Conservation (phyloP, 2,329 filamentous ascomycete species). For the Fusarium phyllophilum region DNA sequence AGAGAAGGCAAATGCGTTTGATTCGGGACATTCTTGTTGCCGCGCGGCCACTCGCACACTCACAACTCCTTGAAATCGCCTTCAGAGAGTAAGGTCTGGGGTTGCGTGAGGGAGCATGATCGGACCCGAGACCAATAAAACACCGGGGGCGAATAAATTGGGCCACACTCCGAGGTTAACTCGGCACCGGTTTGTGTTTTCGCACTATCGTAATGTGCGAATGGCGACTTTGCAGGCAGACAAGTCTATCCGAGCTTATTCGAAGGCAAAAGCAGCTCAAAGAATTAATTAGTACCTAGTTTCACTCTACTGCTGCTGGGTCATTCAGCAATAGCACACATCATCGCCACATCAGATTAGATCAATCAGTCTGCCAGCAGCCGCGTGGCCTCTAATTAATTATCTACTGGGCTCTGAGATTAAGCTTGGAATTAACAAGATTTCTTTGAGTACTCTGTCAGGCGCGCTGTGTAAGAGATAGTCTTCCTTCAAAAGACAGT, state of each 20-base stretch:
- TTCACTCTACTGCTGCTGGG: conserved; percentile 23
- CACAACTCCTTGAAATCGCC: neutral
- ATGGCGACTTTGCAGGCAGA: neutral
- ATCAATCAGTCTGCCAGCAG: conserved; percentile 21
- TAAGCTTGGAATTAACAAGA: neutral
- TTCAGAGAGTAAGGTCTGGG: conserved; percentile 2
- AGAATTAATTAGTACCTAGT: neutral
- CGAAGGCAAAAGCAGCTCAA: conserved; percentile 4
- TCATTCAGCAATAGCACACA: conserved; percentile 16
- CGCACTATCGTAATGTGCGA: conserved; percentile 14
- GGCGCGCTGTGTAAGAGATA: neutral
- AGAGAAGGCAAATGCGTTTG: conserved; percentile 11
- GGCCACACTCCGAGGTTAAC: neutral
- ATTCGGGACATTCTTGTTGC: conserved; percentile 24
- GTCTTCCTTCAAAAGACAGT: too few relatives aligned
- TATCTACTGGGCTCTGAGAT: neutral
- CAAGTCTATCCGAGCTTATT: conserved; percentile 6
- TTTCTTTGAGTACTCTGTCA: neutral
- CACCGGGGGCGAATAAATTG: conserved; percentile 20
- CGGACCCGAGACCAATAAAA: conserved; percentile 38
- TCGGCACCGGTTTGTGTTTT: conserved; percentile 15
- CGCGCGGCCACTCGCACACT: conserved; percentile 38
- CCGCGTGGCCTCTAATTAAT: conserved; percentile 28
- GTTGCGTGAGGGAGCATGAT: conserved; percentile 7
- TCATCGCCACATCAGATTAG: conserved; percentile 34